These are phyloP conservation scores for Leptodontidium sp. DNA, from an alignment of 2,329 filamentous ascomycete genomes.

Conservation along the genomic window DNA sequence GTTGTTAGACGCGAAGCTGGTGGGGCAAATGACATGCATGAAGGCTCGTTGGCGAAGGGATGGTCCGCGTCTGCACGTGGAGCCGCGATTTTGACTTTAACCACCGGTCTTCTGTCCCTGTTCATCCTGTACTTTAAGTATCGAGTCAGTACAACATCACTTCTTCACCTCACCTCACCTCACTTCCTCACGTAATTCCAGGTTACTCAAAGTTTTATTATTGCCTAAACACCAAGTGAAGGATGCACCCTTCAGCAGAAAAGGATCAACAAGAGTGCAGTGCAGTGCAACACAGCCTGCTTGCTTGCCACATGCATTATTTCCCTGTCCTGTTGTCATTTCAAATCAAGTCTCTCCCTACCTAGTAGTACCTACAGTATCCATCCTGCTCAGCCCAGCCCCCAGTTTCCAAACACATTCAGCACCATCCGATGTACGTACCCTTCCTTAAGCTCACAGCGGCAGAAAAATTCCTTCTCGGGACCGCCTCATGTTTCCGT, in stretches of 20 bases:
- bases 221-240: slow-evolving; percentile 9
- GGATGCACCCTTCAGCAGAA: slow-evolving; percentile 1
- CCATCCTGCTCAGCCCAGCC: neutral
- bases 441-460: slow-evolving; percentile 24
- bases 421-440: slow-evolving; percentile 26
- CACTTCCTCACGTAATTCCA: neutral
- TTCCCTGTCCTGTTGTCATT: neutral
- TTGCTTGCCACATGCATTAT: slow-evolving; percentile 4
- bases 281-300: neutral
- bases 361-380: neutral
- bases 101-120: neutral
- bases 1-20: slow-evolving; percentile 17
- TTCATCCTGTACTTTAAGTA: neutral
- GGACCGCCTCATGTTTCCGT: slow-evolving; percentile 15
- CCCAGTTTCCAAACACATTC: slow-evolving; percentile 8
- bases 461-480: slow-evolving; percentile 21
- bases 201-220: neutral
- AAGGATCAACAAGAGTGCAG: neutral
- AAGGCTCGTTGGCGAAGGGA: slow-evolving; percentile 9
- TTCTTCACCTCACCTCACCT: neutral
- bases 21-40: slow-evolving; percentile 15
- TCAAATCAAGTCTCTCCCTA: neutral
- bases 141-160: neutral
- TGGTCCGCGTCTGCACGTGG: slow-evolving; percentile 2
- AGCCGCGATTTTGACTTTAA: neutral